phyloP scores from a whole-genome alignment of 208 protist species.

The Crithidia thermophila region DNA sequence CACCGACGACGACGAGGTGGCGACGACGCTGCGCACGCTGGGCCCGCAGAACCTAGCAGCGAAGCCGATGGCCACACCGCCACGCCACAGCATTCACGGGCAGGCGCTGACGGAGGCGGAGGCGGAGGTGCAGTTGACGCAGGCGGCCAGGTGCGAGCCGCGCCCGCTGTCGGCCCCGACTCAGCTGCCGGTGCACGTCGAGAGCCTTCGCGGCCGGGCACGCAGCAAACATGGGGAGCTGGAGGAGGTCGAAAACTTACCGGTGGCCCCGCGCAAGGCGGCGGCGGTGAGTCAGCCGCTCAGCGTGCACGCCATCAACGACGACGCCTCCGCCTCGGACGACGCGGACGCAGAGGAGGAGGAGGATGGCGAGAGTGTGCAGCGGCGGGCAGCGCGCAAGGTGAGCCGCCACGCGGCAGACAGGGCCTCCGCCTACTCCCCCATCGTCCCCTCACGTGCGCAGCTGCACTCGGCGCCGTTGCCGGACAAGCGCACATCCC shows the following conservation, averaged over 20 bases:
- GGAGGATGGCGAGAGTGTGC: too few species aligned
- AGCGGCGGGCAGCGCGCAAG: not conserved
- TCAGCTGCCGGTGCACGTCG: too few species aligned
- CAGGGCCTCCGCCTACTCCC: not conserved
- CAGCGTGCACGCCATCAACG: not conserved
- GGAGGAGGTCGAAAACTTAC: not conserved
- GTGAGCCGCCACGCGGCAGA: not conserved
- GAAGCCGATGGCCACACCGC: not conserved
- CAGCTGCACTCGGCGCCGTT: not conserved
- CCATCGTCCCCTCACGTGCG: not conserved
- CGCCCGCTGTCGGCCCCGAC: not conserved
- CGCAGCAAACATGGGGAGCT: not conserved
- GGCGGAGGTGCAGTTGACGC: not conserved
- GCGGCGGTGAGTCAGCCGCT: not conserved
- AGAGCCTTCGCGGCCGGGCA: not conserved
- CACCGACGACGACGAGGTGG: conserved; percentile 11
- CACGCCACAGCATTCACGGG: conserved; percentile 9
- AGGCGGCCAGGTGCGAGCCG: not conserved
- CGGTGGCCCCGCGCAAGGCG: not conserved
- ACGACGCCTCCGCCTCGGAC: not conserved
- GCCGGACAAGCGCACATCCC: not conserved
- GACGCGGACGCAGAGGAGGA: not conserved
- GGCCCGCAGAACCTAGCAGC: not conserved
- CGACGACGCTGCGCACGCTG: conserved; percentile 6
- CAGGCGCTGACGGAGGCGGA: not conserved